phyloP scores from a whole-genome alignment of 2,329 filamentous ascomycete species.

The Colletotrichum sojae region DNA sequence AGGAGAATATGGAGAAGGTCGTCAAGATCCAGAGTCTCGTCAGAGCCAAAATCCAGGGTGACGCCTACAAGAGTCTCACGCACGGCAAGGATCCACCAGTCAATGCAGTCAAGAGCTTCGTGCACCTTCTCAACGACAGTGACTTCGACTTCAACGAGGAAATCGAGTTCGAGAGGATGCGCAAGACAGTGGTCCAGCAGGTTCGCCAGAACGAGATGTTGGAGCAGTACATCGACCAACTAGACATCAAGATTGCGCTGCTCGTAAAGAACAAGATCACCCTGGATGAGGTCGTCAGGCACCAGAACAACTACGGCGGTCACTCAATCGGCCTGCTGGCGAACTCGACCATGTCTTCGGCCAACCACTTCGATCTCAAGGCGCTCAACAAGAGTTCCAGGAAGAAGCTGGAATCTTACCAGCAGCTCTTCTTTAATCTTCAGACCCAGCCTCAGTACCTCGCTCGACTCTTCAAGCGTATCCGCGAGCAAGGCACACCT shows the following conservation, averaged over 20 bases:
- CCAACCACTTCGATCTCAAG: conserved; percentile 96
- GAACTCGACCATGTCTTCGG: conserved; percentile 88
- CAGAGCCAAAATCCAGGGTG: conserved; percentile 92
- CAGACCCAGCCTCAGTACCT: conserved; percentile 98
- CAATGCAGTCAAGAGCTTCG: conserved; percentile 97
- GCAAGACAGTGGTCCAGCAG: conserved; percentile 97
- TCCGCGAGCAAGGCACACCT: conserved; percentile 85
- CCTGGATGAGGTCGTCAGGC: conserved; percentile 95
- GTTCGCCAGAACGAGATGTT: conserved; percentile 97
- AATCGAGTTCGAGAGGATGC: conserved; percentile 93
- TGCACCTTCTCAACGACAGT: conserved; percentile 96
- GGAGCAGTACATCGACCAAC: conserved; percentile 97
- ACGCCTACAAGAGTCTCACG: conserved; percentile 97
- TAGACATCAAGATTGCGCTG: conserved; percentile 98
- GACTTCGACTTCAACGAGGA: conserved; percentile 99
- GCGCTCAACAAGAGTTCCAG: conserved; percentile 97
- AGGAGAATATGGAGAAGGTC: conserved; percentile 98
- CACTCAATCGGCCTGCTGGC: conserved; percentile 87
- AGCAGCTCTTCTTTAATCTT: conserved; percentile 96
- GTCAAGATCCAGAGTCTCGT: conserved; percentile 99
- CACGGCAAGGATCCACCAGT: conserved; percentile 97
- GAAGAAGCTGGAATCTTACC: conserved; percentile 95
- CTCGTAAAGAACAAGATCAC: conserved; percentile 99
- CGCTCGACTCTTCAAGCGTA: conserved; percentile 85
- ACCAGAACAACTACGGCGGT: conserved; percentile 96